phyloP scores from a whole-genome alignment of 371 early-diverging fungal species.

The Chytridium lagenaria region DNA sequence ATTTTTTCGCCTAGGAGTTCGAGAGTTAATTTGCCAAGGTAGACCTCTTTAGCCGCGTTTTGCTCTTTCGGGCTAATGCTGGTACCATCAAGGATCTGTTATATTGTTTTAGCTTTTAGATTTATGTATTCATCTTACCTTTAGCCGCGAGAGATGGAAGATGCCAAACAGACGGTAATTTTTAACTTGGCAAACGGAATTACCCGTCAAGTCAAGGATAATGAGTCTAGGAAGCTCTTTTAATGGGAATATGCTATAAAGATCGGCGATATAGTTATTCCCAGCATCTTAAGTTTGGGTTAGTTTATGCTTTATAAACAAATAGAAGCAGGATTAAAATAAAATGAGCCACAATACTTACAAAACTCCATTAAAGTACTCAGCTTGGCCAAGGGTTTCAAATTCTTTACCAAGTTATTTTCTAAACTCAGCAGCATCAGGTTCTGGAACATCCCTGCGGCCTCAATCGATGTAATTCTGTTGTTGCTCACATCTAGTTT shows the following conservation, averaged over 20 bases:
- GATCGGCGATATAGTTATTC: slow-evolving; percentile 54
- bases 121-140: slow-evolving; percentile 37
- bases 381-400: slow-evolving; percentile 52
- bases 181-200: slow-evolving; percentile 47
- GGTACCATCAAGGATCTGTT: slow-evolving; percentile 57
- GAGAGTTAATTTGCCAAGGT: slow-evolving; percentile 58
- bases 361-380: slow-evolving; percentile 59
- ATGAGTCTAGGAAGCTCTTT: slow-evolving; percentile 59
- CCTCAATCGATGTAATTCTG: slow-evolving; percentile 44
- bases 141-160: slow-evolving; percentile 57
- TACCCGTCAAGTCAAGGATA: slow-evolving; percentile 60
- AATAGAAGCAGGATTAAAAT: too few species aligned
- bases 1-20: slow-evolving; percentile 62
- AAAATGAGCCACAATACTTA: too few species aligned
- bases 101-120: neutral
- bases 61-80: slow-evolving; percentile 55
- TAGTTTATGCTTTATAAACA: neutral
- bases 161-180: slow-evolving; percentile 59
- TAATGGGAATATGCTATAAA: slow-evolving; percentile 58
- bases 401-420: slow-evolving; percentile 49
- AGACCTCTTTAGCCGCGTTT: slow-evolving; percentile 52
- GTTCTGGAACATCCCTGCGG: slow-evolving; percentile 43
- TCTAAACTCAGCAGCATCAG: slow-evolving; percentile 56
- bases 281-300: slow-evolving; percentile 47
- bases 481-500: slow-evolving; percentile 59